Conservation (phyloP, 331 rosid species). For the Cucumis variabilis region DNA sequence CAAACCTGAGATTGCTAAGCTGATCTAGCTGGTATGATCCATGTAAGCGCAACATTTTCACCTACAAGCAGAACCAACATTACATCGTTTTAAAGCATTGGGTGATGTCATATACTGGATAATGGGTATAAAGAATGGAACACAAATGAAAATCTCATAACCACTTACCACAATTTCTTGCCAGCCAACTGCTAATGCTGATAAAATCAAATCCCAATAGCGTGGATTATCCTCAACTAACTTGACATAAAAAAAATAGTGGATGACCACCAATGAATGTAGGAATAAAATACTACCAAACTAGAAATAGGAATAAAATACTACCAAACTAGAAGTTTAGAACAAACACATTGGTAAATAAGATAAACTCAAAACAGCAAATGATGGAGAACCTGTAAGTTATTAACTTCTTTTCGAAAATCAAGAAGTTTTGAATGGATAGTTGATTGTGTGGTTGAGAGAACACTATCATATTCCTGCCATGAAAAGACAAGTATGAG, state of each 20-base stretch:
- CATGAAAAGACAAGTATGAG: conserved; percentile 39
- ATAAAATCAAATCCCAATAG: conserved; percentile 86
- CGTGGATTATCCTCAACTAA: conserved; percentile 82
- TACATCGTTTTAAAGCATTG: not conserved
- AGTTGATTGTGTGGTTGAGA: conserved; percentile 68
- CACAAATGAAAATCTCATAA: conserved; percentile 12
- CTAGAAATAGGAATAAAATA: not conserved
- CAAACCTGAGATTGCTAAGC: conserved; percentile 88
- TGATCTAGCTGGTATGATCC: conserved; percentile 89
- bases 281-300: too few relatives aligned
- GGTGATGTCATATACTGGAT: too few relatives aligned
- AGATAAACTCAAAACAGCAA: conserved; percentile 19
- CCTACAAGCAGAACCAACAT: conserved; percentile 58
- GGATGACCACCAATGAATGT: conserved; percentile 27
- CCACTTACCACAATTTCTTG: conserved; percentile 86
- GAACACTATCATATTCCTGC: conserved; percentile 83
- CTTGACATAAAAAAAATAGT: conserved; percentile 45
- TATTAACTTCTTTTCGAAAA: conserved; percentile 70
- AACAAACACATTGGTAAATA: not conserved
- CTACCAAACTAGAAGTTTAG: too few relatives aligned
- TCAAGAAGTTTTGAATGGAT: conserved; percentile 72
- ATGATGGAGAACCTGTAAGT: conserved; percentile 64
- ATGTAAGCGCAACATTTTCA: conserved; percentile 87
- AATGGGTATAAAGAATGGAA: conserved; percentile 30
- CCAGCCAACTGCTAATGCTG: conserved; percentile 95